Conservation (phyloP, 2,329 filamentous ascomycete genomes). For the Neofusicoccum umdonicola region DNA sequence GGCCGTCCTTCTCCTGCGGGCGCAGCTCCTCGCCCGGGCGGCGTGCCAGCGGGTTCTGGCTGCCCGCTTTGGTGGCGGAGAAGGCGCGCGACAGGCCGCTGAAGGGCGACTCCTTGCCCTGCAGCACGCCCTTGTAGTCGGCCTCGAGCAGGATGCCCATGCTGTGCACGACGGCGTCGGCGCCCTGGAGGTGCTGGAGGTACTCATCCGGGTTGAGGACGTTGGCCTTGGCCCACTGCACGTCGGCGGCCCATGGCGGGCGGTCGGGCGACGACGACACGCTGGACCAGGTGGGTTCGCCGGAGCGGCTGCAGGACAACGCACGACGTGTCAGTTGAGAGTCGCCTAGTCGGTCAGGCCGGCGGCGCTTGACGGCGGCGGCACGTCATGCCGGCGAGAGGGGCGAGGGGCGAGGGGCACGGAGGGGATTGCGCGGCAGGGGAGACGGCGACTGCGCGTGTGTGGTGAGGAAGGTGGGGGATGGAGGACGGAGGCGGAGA, state of each 20-base stretch:
- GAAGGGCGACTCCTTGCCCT: conserved; percentile 78
- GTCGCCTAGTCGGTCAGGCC: conserved; percentile 14
- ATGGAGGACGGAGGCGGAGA: conserved; percentile 13
- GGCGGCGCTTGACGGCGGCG: conserved; percentile 10
- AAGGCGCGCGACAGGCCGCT: conserved; percentile 77
- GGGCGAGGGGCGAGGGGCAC: conserved; percentile 3
- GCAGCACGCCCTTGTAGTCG: conserved; percentile 92
- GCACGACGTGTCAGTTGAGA: conserved; percentile 1
- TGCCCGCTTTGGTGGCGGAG: conserved; percentile 59
- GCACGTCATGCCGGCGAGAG: conserved; percentile 10
- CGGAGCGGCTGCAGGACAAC: conserved; percentile 67
- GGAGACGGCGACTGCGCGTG: conserved; percentile 1
- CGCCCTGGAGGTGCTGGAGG: conserved; percentile 68
- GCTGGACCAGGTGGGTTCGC: conserved; percentile 79
- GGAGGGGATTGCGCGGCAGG: conserved; percentile 21
- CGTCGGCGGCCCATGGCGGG: conserved; percentile 76
- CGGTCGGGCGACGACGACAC: conserved; percentile 69
- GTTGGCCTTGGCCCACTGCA: conserved; percentile 86
- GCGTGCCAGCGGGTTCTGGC: conserved; percentile 68
- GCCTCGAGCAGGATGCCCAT: conserved; percentile 96
- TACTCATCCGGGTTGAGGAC: conserved; percentile 82
- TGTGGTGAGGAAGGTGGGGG: neutral
- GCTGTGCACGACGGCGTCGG: conserved; percentile 85
- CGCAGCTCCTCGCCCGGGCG: conserved; percentile 58
- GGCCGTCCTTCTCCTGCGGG: conserved; percentile 65